phyloP scores from a whole-genome alignment of 2,329 filamentous ascomycete species.

The Nigrospora osmanthi region DNA sequence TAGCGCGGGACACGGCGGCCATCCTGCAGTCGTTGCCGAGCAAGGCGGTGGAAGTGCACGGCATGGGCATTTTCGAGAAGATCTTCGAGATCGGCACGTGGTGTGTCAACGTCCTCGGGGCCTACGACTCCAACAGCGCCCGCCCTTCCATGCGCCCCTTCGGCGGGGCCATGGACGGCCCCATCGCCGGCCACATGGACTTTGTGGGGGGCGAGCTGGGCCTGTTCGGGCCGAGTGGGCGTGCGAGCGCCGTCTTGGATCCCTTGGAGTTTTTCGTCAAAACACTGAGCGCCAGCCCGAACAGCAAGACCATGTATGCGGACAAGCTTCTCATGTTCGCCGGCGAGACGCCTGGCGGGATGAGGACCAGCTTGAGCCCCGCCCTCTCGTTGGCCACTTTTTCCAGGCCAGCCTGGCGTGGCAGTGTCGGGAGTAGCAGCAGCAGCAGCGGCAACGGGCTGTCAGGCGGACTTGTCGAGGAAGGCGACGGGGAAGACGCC shows the following conservation, averaged over 20 bases:
- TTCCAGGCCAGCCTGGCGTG: neutral
- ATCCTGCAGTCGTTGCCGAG: slow-evolving; percentile 31
- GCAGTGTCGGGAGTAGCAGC: neutral
- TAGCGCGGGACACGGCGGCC: slow-evolving; percentile 48
- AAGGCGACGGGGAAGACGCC: neutral
- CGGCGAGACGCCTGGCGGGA: slow-evolving; percentile 27
- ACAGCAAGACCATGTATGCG: slow-evolving; percentile 33
- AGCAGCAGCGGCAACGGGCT: neutral
- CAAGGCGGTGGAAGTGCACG: slow-evolving; percentile 35
- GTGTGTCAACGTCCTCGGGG: slow-evolving; percentile 33
- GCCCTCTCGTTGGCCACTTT: slow-evolving; percentile 7
- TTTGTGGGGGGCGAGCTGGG: slow-evolving; percentile 21
- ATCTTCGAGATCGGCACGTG: slow-evolving; percentile 40
- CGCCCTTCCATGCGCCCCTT: slow-evolving; percentile 9
- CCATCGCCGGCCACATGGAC: slow-evolving; percentile 17
- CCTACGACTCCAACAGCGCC: slow-evolving; percentile 17
- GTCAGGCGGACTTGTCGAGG: neutral
- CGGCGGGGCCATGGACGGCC: slow-evolving; percentile 12
- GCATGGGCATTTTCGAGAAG: slow-evolving; percentile 42
- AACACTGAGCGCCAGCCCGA: slow-evolving; percentile 34
- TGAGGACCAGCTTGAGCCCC: slow-evolving; percentile 25
- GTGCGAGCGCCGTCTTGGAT: slow-evolving; percentile 25
- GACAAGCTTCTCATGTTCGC: slow-evolving; percentile 33
- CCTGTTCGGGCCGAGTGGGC: slow-evolving; percentile 15
- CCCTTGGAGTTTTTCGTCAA: slow-evolving; percentile 35